Base-by-base conservation (phyloP, 2,329 filamentous ascomycete species). In the Byssothecium circinans region DNA sequence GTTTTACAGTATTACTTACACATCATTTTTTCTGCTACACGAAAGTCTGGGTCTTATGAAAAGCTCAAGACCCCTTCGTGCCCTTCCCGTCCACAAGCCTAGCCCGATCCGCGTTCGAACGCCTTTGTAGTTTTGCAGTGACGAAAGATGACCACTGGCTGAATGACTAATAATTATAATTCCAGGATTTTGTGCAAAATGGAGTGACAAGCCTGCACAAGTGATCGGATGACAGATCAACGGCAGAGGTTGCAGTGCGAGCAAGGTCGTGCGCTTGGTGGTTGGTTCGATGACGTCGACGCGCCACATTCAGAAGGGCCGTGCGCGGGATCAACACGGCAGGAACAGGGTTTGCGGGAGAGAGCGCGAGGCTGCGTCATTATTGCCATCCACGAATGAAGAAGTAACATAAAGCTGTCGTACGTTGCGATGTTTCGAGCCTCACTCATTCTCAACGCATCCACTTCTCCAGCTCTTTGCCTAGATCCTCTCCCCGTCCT, bases 301-400 rank as follows among this genome's bases (percentile, higher is more conserved):
- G 20, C n/a, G 14, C 17, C 18, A 30, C 30, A n/a, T 8, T 8
- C 5, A 6, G 23, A 25, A 25, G 29, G 29, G 29, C 32, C 38
- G 44, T 34, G 39, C 22, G 29, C 37, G 22, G 5, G 42, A 45
- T 45, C 41, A 27, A 18, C 35, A 43, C 19, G 39, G 40, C 35
- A 50, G 44, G 47, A 45, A 45, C 47, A 41, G 41, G 41, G 38
- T 29, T 44, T 5, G 30, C 19, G n/a, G 14, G 7, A n/a, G n/a
- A 5, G 10, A 17, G n/a, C n/a, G 23, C 41, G 17, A 37, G 32
- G 43, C 47, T 50, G 43, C 48, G 48, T 50, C 48, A 50, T 50
- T n/a, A 33, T 32, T 12, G 12, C 11, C 20, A 14, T 29, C 23
- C 33, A 32, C 8, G 17, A n/a, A n/a, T 6, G 6, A 18, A 19